Percentiles rank a stretch among this genome's conserved stretches.
Conservation (phyloP, 2,329 filamentous ascomycete genomes). For the Epichloe baconii region DNA sequence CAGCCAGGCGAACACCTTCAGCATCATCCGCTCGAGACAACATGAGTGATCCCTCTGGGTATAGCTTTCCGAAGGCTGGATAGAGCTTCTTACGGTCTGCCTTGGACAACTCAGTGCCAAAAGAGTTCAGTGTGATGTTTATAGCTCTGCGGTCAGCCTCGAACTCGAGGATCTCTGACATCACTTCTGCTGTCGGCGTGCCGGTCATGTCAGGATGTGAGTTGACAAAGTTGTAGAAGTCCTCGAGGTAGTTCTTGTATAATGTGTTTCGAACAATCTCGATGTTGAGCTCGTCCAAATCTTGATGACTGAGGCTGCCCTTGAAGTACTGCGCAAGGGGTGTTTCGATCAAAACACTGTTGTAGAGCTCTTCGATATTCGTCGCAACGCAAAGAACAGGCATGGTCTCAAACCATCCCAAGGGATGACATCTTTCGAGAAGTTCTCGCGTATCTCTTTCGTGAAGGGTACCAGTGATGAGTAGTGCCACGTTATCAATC, state of each 20-base stretch:
- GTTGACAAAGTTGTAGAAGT: constrained; percentile 93
- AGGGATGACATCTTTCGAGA: constrained; percentile 85
- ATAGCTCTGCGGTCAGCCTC: constrained; percentile 94
- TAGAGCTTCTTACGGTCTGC: constrained; percentile 92
- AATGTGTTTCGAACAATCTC: constrained; percentile 97
- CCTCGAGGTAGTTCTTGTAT: constrained; percentile 99
- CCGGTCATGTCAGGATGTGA: constrained; percentile 73
- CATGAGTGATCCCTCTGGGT: constrained; percentile 91
- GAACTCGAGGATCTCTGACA: constrained; percentile 92
- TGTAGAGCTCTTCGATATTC: constrained; percentile 98
- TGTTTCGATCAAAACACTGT: constrained; percentile 93
- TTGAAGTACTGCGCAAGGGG: constrained; percentile 96
- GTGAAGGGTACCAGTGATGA: constrained; percentile 95
- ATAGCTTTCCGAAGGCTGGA: constrained; percentile 78
- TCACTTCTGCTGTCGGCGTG: constrained; percentile 84
- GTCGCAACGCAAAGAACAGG: constrained; percentile 95
- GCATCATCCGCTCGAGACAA: constrained; percentile 88
- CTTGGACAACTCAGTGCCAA: constrained; percentile 92
- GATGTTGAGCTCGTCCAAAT: constrained; percentile 96
- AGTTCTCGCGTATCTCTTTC: constrained; percentile 94
- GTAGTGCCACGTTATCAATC: constrained; percentile 97
- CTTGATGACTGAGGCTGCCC: constrained; percentile 86
- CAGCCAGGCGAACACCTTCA: constrained; percentile 83
- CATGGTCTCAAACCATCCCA: constrained; percentile 99
- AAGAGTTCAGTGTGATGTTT: constrained; percentile 98